phyloP scores from a whole-genome alignment of 148 eudicot genomes.

The Selenicereus undatus region DNA sequence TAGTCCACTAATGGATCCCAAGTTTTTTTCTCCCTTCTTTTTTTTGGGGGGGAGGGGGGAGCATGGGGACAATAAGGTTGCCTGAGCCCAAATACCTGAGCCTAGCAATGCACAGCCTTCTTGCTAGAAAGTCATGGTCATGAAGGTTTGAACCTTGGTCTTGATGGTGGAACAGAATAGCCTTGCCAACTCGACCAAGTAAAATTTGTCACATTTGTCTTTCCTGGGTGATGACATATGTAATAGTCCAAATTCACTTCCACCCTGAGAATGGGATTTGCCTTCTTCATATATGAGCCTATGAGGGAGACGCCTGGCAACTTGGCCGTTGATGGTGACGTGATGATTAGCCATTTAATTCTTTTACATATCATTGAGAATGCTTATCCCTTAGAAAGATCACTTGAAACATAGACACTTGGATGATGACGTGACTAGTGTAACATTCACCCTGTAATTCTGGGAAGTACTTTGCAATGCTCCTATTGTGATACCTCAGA shows the following conservation, averaged over 20 bases:
- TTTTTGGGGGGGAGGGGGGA: too few species aligned
- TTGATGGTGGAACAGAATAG: too few species aligned
- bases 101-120: too few species aligned
- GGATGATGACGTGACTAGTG: neutral
- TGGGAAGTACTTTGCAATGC: neutral
- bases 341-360: neutral
- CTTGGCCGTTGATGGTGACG: neutral
- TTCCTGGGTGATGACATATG: neutral
- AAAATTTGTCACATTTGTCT: neutral
- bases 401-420: neutral
- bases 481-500: neutral
- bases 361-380: neutral
- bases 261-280: neutral
- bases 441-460: neutral
- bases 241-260: neutral
- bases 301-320: neutral
- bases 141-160: too few species aligned
- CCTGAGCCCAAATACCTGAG: too few species aligned
- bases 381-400: neutral
- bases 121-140: too few species aligned
- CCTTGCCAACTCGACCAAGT: too few species aligned
- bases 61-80: too few species aligned
- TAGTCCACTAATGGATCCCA: too few species aligned
- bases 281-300: neutral
- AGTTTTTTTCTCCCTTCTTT: too few species aligned